Evolutionary conservation across 805 yeast species (phyloP).

Genomic region (Clavispora vitiphila): DNA sequence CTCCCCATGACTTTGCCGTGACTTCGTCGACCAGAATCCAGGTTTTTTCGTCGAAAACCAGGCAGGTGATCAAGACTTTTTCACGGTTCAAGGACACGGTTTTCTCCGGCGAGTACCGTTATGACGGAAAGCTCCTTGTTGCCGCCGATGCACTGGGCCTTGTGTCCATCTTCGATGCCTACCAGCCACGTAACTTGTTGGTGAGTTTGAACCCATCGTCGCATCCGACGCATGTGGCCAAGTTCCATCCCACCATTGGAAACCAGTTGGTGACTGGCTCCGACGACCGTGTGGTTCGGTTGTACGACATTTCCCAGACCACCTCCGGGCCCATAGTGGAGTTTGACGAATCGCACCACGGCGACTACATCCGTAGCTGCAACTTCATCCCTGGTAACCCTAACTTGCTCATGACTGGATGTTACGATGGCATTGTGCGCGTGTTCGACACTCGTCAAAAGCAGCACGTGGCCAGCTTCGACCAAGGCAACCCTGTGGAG

Average conservation of each 20-base stretch:
- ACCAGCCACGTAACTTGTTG: conserved; percentile 69
- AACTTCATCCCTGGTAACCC: conserved; percentile 70
- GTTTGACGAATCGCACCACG: conserved; percentile 60
- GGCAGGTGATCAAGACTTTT: conserved; percentile 85
- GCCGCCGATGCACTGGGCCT: conserved; percentile 96
- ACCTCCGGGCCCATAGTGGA: conserved; percentile 62
- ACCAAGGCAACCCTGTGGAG: conserved; percentile 80
- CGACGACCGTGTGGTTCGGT: conserved; percentile 81
- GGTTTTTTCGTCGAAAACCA: conserved; percentile 86
- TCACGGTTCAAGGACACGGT: conserved; percentile 88
- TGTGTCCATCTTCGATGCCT: conserved; percentile 85
- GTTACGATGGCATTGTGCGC: conserved; percentile 85
- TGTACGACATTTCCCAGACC: conserved; percentile 82
- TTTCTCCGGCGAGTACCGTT: conserved; percentile 84
- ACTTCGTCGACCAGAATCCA: conserved; percentile 90
- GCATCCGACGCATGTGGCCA: conserved; percentile 90
- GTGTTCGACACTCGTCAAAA: conserved; percentile 72
- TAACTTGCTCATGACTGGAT: conserved; percentile 83
- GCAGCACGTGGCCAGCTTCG: conserved; percentile 57
- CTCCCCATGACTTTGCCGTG: conserved; percentile 90
- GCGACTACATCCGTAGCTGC: conserved; percentile 84
- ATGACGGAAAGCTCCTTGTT: conserved; percentile 84
- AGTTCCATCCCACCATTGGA: conserved; percentile 74
- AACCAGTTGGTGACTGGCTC: conserved; percentile 82
- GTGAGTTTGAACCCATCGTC: conserved; percentile 78